Evolutionary conservation across 345 rosid species (phyloP).

Genomic region (Syzygium grande): DNA sequence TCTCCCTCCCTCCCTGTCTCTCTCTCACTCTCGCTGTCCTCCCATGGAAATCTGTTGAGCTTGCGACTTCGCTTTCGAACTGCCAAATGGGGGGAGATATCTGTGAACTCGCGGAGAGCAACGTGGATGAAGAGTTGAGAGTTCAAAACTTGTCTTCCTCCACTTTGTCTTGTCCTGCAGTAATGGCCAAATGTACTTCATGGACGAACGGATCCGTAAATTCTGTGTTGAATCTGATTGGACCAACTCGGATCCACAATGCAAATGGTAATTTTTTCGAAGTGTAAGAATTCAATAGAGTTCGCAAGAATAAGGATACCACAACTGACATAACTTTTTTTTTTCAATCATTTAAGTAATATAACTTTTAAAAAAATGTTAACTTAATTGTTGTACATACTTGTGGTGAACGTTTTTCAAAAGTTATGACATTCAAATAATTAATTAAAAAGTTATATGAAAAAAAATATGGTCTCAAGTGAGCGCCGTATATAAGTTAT

Average conservation of each 20-base stretch:
- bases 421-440: no score
- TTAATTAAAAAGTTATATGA: no score
- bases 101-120: neutral
- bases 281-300: neutral
- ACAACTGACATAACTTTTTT: no score
- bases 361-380: no score
- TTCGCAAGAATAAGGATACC: neutral
- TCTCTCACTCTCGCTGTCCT: no score
- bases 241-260: neutral
- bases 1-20: neutral
- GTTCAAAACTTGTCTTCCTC: neutral
- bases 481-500: no score
- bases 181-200: neutral
- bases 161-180: neutral
- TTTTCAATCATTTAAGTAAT: no score
- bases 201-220: neutral
- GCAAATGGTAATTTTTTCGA: neutral
- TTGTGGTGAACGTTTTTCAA: no score
- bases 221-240: neutral
- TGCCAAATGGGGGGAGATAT: neutral
- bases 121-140: neutral
- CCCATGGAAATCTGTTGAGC: neutral
- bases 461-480: no score
- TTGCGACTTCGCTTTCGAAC: neutral
- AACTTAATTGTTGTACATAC: no score